Conservation (phyloP, 192 early-diverging fungal species). For the Martensiomyces pterosporus region DNA sequence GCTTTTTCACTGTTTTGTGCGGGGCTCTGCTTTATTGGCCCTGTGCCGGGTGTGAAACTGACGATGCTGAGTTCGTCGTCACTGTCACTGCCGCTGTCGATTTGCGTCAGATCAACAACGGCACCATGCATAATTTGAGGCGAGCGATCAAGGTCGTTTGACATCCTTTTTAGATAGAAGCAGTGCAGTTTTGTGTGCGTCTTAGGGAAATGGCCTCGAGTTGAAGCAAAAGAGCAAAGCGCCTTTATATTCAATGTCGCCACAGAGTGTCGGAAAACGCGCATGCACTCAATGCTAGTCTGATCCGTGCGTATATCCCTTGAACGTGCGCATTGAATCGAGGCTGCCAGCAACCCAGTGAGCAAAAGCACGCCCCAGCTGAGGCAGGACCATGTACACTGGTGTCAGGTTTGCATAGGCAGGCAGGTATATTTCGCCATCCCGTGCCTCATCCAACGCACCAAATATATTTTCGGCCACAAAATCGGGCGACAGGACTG, state of each 20-base stretch:
- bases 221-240: not conserved
- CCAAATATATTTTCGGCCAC: constrained; percentile 58
- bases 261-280: not conserved
- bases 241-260: not conserved
- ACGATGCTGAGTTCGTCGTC: constrained; percentile 11
- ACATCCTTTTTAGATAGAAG: no score
- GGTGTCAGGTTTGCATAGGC: constrained; percentile 17
- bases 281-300: not conserved
- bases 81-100: constrained; percentile 6
- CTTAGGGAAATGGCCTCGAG: no score
- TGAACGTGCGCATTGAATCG: constrained; percentile 33
- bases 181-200: no score
- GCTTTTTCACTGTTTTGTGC: constrained; percentile 8
- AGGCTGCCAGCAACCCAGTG: constrained; percentile 25
- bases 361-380: constrained; percentile 3
- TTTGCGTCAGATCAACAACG: constrained; percentile 24
- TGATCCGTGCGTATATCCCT: constrained; percentile 8
- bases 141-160: no score
- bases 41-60: not conserved
- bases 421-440: constrained; percentile 48
- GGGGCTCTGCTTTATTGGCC: constrained; percentile 3
- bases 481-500: constrained; percentile 51
- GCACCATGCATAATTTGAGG: no score
- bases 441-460: constrained; percentile 51
- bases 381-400: constrained; percentile 24